phyloP scores from a whole-genome alignment of 805 yeast species.

The Isabelozyma heimii region DNA sequence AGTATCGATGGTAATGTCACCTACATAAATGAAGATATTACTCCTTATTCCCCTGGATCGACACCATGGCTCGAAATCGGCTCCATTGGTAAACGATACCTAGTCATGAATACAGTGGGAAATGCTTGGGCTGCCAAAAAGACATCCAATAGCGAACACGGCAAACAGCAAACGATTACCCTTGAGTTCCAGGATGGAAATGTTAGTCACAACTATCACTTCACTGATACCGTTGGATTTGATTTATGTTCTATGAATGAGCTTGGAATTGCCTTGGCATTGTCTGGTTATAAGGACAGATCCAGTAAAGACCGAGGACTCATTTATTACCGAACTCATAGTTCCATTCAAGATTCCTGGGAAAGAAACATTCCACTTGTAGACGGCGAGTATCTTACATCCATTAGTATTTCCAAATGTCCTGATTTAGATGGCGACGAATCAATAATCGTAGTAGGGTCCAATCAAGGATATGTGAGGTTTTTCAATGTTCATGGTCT shows the following conservation, averaged over 20 bases:
- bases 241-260: conserved; percentile 75
- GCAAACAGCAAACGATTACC: conserved; percentile 62
- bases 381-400: conserved; percentile 60
- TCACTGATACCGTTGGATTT: conserved; percentile 68
- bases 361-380: conserved; percentile 55
- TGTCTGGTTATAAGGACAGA: conserved; percentile 24
- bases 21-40: conserved; percentile 22
- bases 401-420: conserved; percentile 55
- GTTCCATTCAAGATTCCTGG: conserved; percentile 66
- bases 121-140: conserved; percentile 72
- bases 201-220: conserved; percentile 75
- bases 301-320: conserved; percentile 31
- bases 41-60: conserved; percentile 81
- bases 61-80: conserved; percentile 64
- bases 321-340: conserved; percentile 70
- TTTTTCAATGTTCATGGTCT: conserved; percentile 72
- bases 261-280: conserved; percentile 61
- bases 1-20: conserved; percentile 8
- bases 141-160: conserved; percentile 4
- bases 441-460: conserved; percentile 61
- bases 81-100: conserved; percentile 57
- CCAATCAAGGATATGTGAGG: conserved; percentile 74
- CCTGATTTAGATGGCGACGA: conserved; percentile 19
- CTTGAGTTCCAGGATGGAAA: conserved; percentile 84
- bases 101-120: conserved; percentile 79